A percentile compares a stretch with the other conserved stretches of the same genome.
phyloP scores from a whole-genome alignment of 768 basidiomycete genomes.

The Suillus paluster region DNA sequence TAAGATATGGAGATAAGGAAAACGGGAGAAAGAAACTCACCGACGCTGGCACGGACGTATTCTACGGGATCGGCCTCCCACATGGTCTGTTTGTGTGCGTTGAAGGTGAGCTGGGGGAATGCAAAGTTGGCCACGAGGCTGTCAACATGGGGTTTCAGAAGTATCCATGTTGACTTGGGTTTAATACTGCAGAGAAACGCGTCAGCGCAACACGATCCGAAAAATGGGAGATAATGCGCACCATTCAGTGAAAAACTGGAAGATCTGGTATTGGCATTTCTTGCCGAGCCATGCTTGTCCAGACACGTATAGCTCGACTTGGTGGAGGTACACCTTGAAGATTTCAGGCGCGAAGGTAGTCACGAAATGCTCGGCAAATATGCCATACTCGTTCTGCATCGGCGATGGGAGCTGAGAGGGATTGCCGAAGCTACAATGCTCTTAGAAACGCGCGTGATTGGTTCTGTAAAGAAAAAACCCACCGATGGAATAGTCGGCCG shows the following conservation, averaged over 20 bases:
- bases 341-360: constrained; percentile 85
- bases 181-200: constrained; percentile 62
- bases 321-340: constrained; percentile 73
- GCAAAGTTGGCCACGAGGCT: constrained; percentile 79
- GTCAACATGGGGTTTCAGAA: constrained; percentile 85
- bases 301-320: constrained; percentile 69
- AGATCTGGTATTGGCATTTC: constrained; percentile 83
- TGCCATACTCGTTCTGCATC: constrained; percentile 67
- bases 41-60: constrained; percentile 75
- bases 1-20: neutral
- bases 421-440: constrained; percentile 68
- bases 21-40: constrained; percentile 42
- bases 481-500: constrained; percentile 80
- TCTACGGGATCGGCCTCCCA: constrained; percentile 88
- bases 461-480: constrained; percentile 2
- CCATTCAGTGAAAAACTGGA: constrained; percentile 90
- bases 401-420: constrained; percentile 83
- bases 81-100: constrained; percentile 61
- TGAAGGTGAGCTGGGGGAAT: constrained; percentile 88
- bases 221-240: constrained; percentile 36
- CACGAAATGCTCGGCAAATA: constrained; percentile 80
- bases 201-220: constrained; percentile 16
- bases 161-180: constrained; percentile 88
- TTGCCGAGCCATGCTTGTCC: constrained; percentile 79
- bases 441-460: constrained; percentile 10